A percentile compares a stretch with the other conserved stretches of the same genome.
phyloP scores from a whole-genome alignment of 1,284 basidiomycete species.

The Cutaneotrichosporon cyanovorans region DNA sequence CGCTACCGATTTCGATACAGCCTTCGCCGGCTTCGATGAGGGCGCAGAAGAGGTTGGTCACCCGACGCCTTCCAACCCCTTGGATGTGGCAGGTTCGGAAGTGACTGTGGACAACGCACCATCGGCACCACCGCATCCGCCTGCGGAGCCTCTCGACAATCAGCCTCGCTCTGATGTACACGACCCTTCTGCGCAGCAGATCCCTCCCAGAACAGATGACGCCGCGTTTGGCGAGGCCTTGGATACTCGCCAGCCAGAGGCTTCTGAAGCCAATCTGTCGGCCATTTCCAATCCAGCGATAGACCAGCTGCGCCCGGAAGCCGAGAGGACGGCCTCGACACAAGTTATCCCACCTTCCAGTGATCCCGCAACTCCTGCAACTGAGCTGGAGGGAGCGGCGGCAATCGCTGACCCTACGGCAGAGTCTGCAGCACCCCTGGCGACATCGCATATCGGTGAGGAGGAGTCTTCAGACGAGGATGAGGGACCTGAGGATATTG shows the following conservation, averaged over 20 bases:
- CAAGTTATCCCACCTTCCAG: not conserved
- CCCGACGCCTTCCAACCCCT: no score
- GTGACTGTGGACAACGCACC: no score
- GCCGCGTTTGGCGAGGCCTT: not conserved
- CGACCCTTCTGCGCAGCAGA: not conserved
- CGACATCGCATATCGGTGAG: not conserved
- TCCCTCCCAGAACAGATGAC: no score
- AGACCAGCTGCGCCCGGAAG: slow-evolving; percentile 16
- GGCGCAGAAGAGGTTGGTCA: no score
- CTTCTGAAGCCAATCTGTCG: not conserved
- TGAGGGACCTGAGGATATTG: slow-evolving; percentile 46
- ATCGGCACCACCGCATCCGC: no score
- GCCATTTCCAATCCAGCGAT: not conserved
- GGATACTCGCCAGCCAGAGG: not conserved
- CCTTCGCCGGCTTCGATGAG: slow-evolving; percentile 58
- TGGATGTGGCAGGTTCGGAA: no score
- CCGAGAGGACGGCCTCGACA: not conserved
- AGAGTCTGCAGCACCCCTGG: no score
- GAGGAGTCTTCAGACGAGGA: slow-evolving; percentile 33
- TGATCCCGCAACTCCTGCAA: not conserved
- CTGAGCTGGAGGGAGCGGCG: not conserved
- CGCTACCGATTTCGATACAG: slow-evolving; percentile 42
- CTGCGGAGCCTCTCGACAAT: no score
- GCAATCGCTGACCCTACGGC: no score
- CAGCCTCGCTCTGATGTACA: no score